A percentile compares a stretch with the other conserved stretches of the same genome.
Evolutionary conservation across 768 basidiomycete species (phyloP).

Genomic region (Pleurotus platypus): DNA sequence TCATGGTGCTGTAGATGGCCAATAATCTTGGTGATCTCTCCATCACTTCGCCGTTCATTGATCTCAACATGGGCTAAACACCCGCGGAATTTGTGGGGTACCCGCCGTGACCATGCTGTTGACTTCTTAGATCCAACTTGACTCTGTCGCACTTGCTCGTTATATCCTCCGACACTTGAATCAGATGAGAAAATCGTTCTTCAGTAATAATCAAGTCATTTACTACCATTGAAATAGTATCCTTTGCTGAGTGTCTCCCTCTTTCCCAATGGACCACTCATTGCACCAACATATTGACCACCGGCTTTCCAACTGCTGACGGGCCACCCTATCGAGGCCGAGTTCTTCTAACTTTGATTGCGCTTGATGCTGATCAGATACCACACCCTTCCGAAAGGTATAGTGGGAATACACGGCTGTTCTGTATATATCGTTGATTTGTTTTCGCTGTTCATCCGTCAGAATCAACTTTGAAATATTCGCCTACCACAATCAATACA

Average conservation of each 20-base stretch:
- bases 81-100: constrained; percentile 19
- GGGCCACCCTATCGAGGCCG: not conserved
- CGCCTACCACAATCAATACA: too few relatives aligned
- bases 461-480: too few relatives aligned
- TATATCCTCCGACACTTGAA: not conserved
- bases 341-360: not conserved
- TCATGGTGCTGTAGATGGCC: constrained; percentile 25
- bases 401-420: too few relatives aligned
- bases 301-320: not conserved
- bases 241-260: not conserved
- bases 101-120: not conserved
- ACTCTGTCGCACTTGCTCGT: not conserved
- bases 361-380: too few relatives aligned
- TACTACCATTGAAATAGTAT: not conserved
- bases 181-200: not conserved
- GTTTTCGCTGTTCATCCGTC: too few relatives aligned
- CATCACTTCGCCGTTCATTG: constrained; percentile 12
- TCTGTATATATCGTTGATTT: too few relatives aligned
- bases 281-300: not conserved
- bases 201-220: not conserved
- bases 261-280: not conserved
- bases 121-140: not conserved
- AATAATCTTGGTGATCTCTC: constrained; percentile 16
- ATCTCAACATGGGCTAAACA: constrained; percentile 33
- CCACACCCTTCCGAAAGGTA: too few relatives aligned